Base-by-base conservation (phyloP, 306 rosid species). In the Chamaecrista fasciculata region DNA sequence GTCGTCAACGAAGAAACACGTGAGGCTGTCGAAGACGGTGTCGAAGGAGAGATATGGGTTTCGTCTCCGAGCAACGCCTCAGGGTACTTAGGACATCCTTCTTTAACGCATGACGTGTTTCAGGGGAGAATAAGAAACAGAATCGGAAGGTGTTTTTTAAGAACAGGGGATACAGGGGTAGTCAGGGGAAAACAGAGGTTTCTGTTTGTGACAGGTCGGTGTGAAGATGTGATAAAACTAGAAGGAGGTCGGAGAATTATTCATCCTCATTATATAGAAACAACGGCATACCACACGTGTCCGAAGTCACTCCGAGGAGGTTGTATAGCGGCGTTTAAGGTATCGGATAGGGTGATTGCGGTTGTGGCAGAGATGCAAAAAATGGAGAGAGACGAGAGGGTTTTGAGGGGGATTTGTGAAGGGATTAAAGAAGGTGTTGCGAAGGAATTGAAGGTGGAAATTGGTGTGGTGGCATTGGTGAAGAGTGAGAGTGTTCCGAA, bases 21-120 rank as follows among this genome's bases (percentile, higher is more conserved):
- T 23, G 96, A 89, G 62, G 81, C 83, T 0, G 92, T 70, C 15
- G 89, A 84, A 36, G 95, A 89, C 20, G 96, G 87, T 20, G 65
- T 67, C 15, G 98, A 92, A 80, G 98, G 95, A 34, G 98, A 92
- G 62, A 87, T 92, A 65, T 84, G 95, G 89, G 87, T 92, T 60
- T 84, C 89, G 1, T 92, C 98, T 0, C 88, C 92, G 0, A 92
- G 98, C 76, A 92, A 92, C 43, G 92, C 83, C 50, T 84, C 84
- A 5, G 95, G 96, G 3, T 92, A 92, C 72, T 72, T 89, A 0
- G 87, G 82, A 1, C 83, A 86, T 65, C 98, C 96, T 65, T 69
- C 80, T 23, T 71, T 89, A 63, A 87, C 96, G 16, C 74, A 81
- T 4, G 79, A 87, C 33, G 82, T 83, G 34, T 87, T 78, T 70